A percentile compares a stretch with the other conserved stretches of the same genome.
Evolutionary conservation across 352 stramenopile genomes (phyloP).

Genomic region (Blastocystis sp.): DNA sequence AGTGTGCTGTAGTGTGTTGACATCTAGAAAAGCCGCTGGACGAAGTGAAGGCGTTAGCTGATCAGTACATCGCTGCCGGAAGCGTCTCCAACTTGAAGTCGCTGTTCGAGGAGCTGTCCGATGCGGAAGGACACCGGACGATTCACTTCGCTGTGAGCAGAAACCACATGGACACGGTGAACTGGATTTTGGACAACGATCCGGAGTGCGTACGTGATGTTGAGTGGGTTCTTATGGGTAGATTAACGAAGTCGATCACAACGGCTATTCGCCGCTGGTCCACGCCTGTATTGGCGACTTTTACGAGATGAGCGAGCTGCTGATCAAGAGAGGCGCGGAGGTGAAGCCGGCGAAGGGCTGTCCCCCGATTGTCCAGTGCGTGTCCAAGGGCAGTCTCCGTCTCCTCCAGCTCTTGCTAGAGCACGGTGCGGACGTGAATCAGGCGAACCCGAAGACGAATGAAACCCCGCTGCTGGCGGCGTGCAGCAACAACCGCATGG

Average conservation of each 20-base stretch:
- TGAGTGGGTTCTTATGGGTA: background rate
- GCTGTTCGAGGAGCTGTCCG: conserved; percentile 35
- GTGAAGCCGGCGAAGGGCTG: conserved; percentile 23
- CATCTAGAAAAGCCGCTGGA: conserved; percentile 27
- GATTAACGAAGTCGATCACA: conserved; percentile 41
- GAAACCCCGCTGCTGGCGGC: conserved; percentile 21
- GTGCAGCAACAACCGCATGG: background rate
- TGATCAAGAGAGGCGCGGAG: background rate
- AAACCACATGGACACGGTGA: conserved; percentile 53
- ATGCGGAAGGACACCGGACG: conserved; percentile 50
- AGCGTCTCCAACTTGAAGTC: conserved; percentile 41
- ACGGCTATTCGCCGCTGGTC: conserved; percentile 56
- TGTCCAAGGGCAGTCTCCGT: conserved; percentile 11
- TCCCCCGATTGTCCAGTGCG: conserved; percentile 1
- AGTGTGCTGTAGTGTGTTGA: background rate
- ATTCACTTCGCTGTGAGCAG: conserved; percentile 65
- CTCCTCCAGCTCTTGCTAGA: conserved; percentile 4
- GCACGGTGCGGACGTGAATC: conserved; percentile 37
- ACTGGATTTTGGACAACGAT: conserved; percentile 54
- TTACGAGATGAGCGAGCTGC: conserved; percentile 25
- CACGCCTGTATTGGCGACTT: conserved; percentile 55
- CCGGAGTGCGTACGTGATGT: conserved; percentile 1
- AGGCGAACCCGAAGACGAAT: conserved; percentile 1
- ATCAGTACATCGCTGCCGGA: conserved; percentile 1
- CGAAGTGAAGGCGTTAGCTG: conserved; percentile 31